Base-by-base conservation (phyloP, 225 moss, liverwort and hornwort genomes). In the Sphagnum tenellum region DNA sequence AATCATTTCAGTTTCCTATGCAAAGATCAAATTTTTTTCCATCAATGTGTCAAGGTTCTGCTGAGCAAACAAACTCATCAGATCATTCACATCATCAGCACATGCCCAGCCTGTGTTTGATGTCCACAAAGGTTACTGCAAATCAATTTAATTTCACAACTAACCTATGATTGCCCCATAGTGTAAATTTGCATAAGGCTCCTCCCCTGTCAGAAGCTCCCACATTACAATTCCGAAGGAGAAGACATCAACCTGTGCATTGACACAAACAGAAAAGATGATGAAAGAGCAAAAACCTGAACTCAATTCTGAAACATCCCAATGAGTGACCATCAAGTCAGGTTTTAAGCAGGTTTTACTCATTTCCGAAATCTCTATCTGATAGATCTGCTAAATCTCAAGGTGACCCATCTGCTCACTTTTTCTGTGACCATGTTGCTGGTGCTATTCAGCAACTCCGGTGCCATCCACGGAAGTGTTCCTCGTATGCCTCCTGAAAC, bases 401-500 rank as follows among this genome's bases (percentile, higher is more conserved):
- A 45, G 13, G 57, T 2, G 13, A 71, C 7, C 12, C 8, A 7
- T n/a, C 49, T 4, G 7, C 72, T 7, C 72, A 92, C 96, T 82
- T 98, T 98, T 75, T 98, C 96, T 55, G 92, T 92, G 59, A 98
- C 96, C 67, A 98, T 76, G 67, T 84, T 81, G 75, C 89, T 92
- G 71, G 86, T 86, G 49, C 92, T 90, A 74, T 83, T 92, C 73
- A 98, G 76, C 70, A 98, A 74, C 64, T 98, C 96, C 8, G 96
- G 96, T 67, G 96, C 96, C 96, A 98, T 98, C 96, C 96, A 98
- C 4, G 96, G 96, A 57, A 98, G 75, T 56, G 96, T 98, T 62
- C 96, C 96, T 67, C 96, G 90, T 64, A 98, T 92, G 64, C 96
- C 96, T 63, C 96, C 96, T 50, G 96, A 98, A n/a, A 98, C 96